These are phyloP conservation scores for Peziza echinospora DNA, from an alignment of 495 filamentous ascomycete genomes.

Conservation along the genomic window DNA sequence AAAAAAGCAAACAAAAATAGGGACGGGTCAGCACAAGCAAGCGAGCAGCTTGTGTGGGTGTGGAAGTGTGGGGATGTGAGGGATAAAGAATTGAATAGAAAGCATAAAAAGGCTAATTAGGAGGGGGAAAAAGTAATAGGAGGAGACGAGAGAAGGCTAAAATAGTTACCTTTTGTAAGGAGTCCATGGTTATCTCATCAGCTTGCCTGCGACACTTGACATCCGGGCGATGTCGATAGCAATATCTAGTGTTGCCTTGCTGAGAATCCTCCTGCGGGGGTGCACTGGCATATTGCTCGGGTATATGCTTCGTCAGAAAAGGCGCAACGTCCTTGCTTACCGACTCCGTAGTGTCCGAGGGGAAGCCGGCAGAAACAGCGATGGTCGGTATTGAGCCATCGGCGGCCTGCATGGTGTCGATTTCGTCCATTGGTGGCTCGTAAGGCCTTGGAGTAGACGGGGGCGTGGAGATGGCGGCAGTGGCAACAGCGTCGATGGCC, in stretches of 20 bases:
- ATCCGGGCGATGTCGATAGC: conserved; percentile 86
- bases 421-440: not conserved
- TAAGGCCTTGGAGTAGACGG: not conserved
- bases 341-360: conserved; percentile 3
- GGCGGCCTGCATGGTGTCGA: not conserved
- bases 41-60: not conserved
- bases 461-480: not conserved
- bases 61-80: no score
- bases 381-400: not conserved
- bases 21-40: no score
- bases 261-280: conserved; percentile 19
- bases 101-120: no score
- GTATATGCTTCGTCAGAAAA: conserved; percentile 70
- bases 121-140: no score
- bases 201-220: conserved; percentile 80
- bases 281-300: conserved; percentile 52
- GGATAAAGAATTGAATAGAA: no score
- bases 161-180: conserved; percentile 54
- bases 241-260: conserved; percentile 68
- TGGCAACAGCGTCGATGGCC: no score
- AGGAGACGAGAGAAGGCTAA: no score
- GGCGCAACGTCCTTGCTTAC: conserved; percentile 36
- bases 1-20: not conserved
- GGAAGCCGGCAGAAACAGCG: not conserved
- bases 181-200: conserved; percentile 87